Conservation (phyloP, 139 green algal species). For the Eudorina sp. region DNA sequence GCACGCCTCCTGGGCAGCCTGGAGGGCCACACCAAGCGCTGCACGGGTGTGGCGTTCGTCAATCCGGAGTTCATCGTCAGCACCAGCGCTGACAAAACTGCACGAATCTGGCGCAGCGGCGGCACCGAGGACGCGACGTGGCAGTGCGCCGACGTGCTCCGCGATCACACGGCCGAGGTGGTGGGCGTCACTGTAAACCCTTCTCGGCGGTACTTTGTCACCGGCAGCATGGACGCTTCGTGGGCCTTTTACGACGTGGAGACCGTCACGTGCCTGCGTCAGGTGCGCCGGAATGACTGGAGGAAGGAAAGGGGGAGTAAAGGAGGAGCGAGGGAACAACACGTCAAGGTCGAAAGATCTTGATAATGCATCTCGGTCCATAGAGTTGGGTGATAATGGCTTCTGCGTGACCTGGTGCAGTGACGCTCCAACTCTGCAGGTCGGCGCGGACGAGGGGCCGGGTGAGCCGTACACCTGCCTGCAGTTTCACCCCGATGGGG, state of each 20-base stretch:
- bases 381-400: no score
- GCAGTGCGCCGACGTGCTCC: constrained; percentile 55
- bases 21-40: constrained; percentile 88
- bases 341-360: no score
- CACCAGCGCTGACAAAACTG: constrained; percentile 85
- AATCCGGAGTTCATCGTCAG: constrained; percentile 73
- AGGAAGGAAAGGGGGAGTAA: not conserved
- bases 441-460: constrained; percentile 16
- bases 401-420: no score
- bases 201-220: constrained; percentile 87
- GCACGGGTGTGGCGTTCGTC: constrained; percentile 68
- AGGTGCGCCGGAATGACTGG: constrained; percentile 60
- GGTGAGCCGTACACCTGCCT: constrained; percentile 61
- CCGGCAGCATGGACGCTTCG: constrained; percentile 80
- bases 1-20: constrained; percentile 70
- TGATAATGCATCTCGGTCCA: no score
- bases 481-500: constrained; percentile 88
- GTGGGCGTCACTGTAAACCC: constrained; percentile 83
- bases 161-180: constrained; percentile 60
- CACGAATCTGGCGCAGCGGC: constrained; percentile 80
- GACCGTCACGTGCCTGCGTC: constrained; percentile 75
- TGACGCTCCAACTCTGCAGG: no score
- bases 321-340: no score
- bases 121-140: constrained; percentile 39
- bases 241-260: constrained; percentile 92